phyloP scores from a whole-genome alignment of 2,329 filamentous ascomycete species.

The Claviceps pazoutovae region DNA sequence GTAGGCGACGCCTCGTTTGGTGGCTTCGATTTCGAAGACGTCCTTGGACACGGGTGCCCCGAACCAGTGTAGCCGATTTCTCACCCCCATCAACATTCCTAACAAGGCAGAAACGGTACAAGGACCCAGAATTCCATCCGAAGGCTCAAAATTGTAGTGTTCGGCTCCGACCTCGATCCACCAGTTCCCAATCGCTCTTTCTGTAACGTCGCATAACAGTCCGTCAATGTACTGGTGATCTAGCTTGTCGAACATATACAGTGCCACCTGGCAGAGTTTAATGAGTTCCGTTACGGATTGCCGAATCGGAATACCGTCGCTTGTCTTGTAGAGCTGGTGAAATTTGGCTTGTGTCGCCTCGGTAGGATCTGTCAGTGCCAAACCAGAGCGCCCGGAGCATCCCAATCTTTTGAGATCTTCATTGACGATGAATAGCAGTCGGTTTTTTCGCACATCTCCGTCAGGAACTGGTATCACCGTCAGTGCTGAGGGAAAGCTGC shows the following conservation, averaged over 20 bases:
- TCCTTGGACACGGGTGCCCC: constrained; percentile 81
- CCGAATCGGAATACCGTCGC: constrained; percentile 65
- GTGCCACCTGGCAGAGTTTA: constrained; percentile 77
- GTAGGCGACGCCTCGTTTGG: constrained; percentile 70
- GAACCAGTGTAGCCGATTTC: constrained; percentile 75
- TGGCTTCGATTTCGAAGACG: constrained; percentile 70
- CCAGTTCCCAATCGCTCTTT: constrained; percentile 83
- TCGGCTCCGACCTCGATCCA: constrained; percentile 90
- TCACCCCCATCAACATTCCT: constrained; percentile 76
- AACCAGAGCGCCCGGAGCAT: constrained; percentile 76
- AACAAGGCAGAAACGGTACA: constrained; percentile 81
- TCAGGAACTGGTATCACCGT: constrained; percentile 85
- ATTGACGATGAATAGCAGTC: constrained; percentile 81
- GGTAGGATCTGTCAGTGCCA: constrained; percentile 66
- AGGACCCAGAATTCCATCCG: constrained; percentile 82
- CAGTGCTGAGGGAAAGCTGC: constrained; percentile 78
- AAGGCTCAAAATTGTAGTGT: constrained; percentile 82
- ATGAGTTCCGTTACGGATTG: constrained; percentile 76
- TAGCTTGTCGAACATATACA: constrained; percentile 77
- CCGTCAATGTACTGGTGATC: constrained; percentile 86
- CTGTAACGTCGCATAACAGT: constrained; percentile 82
- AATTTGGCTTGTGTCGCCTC: constrained; percentile 83
- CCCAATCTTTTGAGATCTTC: constrained; percentile 85
- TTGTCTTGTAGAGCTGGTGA: constrained; percentile 76
- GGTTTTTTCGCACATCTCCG: constrained; percentile 68